Percentiles rank a stretch among this genome's conserved stretches.
These are phyloP conservation scores for Naumovozyma castellii DNA, from an alignment of 805 yeast species.

Conservation along the genomic window DNA sequence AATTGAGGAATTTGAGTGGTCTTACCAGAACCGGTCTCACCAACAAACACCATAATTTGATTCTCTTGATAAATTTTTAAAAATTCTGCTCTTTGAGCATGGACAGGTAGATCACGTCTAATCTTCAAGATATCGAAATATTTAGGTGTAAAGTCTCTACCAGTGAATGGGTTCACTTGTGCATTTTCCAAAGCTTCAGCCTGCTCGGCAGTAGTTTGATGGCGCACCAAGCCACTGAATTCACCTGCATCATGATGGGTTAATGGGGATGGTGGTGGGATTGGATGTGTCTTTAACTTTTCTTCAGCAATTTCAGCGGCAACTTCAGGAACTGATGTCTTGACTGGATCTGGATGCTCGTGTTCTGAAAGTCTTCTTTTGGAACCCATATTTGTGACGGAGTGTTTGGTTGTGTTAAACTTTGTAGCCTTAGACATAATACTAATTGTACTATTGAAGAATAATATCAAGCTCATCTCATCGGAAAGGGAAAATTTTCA, in stretches of 20 bases:
- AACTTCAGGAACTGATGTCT: constrained; percentile 48
- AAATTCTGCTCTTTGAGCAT: constrained; percentile 85
- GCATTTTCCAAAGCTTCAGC: constrained; percentile 54
- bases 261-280: constrained; percentile 30
- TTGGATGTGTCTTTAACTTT: constrained; percentile 41
- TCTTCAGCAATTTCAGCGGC: constrained; percentile 64
- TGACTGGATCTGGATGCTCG: constrained; percentile 30
- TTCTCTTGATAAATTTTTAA: constrained; percentile 71
- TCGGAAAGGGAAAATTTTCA: not conserved
- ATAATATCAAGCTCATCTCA: not conserved
- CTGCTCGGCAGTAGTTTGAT: constrained; percentile 54
- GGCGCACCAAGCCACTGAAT: constrained; percentile 45
- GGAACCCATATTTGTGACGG: constrained; percentile 24
- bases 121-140: constrained; percentile 70
- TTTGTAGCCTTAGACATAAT: no score
- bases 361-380: constrained; percentile 26
- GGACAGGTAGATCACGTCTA: constrained; percentile 87
- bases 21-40: constrained; percentile 98
- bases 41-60: constrained; percentile 95
- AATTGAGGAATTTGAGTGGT: constrained; percentile 98
- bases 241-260: constrained; percentile 60
- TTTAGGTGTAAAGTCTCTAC: constrained; percentile 46
- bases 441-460: no score
- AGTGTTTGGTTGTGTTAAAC: no score
- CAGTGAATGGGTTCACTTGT: constrained; percentile 70